phyloP scores from a whole-genome alignment of 1,284 basidiomycete species.

The Apiotrichum porosum region DNA sequence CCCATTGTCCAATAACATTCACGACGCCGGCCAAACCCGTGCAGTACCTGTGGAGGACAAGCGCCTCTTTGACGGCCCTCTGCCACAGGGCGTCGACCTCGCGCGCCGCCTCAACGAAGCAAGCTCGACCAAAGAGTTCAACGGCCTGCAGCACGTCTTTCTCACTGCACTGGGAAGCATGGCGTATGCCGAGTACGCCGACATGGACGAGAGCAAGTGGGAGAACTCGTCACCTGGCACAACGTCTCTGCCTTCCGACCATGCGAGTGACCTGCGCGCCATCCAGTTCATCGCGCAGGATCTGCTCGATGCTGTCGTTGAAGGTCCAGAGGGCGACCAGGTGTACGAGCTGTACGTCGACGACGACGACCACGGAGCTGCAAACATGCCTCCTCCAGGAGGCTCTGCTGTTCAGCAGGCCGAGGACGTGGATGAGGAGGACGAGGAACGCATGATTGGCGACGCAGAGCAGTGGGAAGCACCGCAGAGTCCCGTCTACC shows the following conservation, averaged over 20 bases:
- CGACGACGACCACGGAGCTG: background rate
- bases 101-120: slow-evolving; percentile 18
- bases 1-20: slow-evolving; percentile 2
- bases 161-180: slow-evolving; percentile 68
- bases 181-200: slow-evolving; percentile 60
- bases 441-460: slow-evolving; percentile 3
- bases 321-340: slow-evolving; percentile 63
- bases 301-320: slow-evolving; percentile 65
- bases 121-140: slow-evolving; percentile 51
- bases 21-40: no score
- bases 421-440: background rate
- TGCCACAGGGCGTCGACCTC: slow-evolving; percentile 33
- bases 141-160: slow-evolving; percentile 68
- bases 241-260: no score
- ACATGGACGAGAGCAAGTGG: slow-evolving; percentile 16
- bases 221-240: no score
- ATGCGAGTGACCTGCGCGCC: background rate
- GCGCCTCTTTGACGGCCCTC: slow-evolving; percentile 1
- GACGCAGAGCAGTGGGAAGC: background rate
- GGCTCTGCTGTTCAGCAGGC: background rate
- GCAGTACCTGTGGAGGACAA: no score
- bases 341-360: slow-evolving; percentile 60
- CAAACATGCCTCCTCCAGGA: no score
- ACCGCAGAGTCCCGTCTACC: no score
- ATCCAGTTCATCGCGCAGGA: slow-evolving; percentile 60